These are phyloP conservation scores for Candida anutae DNA, from an alignment of 1,139 yeast genomes.

Conservation along the genomic window DNA sequence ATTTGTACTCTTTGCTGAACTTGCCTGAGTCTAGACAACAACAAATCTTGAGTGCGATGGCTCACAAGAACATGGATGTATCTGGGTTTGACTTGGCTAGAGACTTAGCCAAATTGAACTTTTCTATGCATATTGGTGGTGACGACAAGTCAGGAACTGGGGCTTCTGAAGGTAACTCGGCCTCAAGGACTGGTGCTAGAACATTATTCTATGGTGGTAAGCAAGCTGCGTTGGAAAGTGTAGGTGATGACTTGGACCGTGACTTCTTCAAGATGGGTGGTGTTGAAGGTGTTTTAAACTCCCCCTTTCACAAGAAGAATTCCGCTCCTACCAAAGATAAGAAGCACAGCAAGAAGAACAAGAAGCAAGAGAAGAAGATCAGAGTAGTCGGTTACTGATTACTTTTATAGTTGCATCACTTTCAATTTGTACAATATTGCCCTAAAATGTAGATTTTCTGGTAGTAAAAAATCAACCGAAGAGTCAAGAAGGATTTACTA, in stretches of 20 bases:
- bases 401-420: no score
- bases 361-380: slow-evolving; percentile 48
- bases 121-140: slow-evolving; percentile 64
- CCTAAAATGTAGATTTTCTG: no score
- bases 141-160: slow-evolving; percentile 13
- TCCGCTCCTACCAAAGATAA: slow-evolving; percentile 28
- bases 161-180: slow-evolving; percentile 13
- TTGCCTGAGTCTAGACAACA: slow-evolving; percentile 67
- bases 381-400: slow-evolving; percentile 33
- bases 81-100: slow-evolving; percentile 56
- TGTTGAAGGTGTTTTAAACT: slow-evolving; percentile 53
- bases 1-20: slow-evolving; percentile 54
- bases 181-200: slow-evolving; percentile 25
- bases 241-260: slow-evolving; percentile 72
- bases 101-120: slow-evolving; percentile 66
- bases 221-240: slow-evolving; percentile 70
- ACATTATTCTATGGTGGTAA: slow-evolving; percentile 65
- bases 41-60: slow-evolving; percentile 60
- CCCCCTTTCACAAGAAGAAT: slow-evolving; percentile 63
- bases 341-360: slow-evolving; percentile 76
- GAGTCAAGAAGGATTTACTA: no score
- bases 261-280: slow-evolving; percentile 71
- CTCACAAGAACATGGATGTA: slow-evolving; percentile 41
- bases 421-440: no score
- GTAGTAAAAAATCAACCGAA: no score